Evolutionary conservation across 1,284 basidiomycete genomes (phyloP).

Genomic region (Ganoderma lucidum): DNA sequence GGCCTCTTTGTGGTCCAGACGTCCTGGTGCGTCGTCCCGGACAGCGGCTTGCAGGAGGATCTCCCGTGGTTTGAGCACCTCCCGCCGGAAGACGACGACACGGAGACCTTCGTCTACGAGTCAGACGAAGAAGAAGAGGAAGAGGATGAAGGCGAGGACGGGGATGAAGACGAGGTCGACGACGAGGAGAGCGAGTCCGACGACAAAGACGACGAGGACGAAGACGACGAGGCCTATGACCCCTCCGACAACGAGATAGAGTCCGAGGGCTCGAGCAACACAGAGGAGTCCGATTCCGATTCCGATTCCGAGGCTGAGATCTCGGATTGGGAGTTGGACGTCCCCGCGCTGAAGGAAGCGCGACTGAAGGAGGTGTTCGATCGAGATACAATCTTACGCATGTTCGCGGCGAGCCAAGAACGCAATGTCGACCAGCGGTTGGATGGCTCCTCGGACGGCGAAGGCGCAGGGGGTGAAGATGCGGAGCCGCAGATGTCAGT

Average conservation of each 20-base stretch:
- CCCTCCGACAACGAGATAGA: constrained; percentile 12
- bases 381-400: constrained; percentile 10
- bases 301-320: constrained; percentile 15
- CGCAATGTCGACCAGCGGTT: not conserved
- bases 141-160: not conserved
- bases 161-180: constrained; percentile 3
- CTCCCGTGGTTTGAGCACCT: constrained; percentile 18
- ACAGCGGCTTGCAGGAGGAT: constrained; percentile 5
- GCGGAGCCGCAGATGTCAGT: not conserved
- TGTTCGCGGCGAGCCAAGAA: constrained; percentile 13
- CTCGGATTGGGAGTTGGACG: constrained; percentile 15
- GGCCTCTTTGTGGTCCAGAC: constrained; percentile 12
- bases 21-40: constrained; percentile 12
- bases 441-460: not conserved
- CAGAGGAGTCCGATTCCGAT: constrained; percentile 14
- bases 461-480: not conserved
- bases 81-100: constrained; percentile 7
- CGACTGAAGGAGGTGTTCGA: constrained; percentile 13
- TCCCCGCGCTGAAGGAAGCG: constrained; percentile 3
- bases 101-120: not conserved
- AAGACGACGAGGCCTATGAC: constrained; percentile 9
- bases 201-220: constrained; percentile 8
- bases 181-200: not conserved
- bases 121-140: constrained; percentile 8
- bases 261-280: not conserved